Conservation (phyloP, 495 filamentous ascomycete genomes). For the Penicillium pulvis region DNA sequence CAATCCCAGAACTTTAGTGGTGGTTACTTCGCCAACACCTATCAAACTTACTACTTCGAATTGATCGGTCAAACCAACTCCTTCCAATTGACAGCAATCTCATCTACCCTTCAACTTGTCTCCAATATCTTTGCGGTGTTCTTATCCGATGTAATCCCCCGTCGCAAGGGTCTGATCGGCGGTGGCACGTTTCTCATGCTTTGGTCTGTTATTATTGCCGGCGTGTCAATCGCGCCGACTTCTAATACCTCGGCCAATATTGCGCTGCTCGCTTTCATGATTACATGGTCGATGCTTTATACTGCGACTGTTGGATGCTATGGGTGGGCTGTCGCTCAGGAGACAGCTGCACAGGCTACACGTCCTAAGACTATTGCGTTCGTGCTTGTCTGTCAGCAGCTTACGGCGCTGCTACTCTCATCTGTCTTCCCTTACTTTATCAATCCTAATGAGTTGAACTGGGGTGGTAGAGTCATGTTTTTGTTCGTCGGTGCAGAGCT, state of each 20-base stretch:
- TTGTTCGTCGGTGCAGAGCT: slow-evolving; percentile 45
- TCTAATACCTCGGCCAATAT: slow-evolving; percentile 14
- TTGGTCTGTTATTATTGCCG: slow-evolving; percentile 20
- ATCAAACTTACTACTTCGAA: slow-evolving; percentile 21
- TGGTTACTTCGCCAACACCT: slow-evolving; percentile 20
- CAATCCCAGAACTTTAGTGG: slow-evolving; percentile 18
- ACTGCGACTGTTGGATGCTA: slow-evolving; percentile 56
- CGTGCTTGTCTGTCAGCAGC: slow-evolving; percentile 18
- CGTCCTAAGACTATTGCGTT: slow-evolving; percentile 18
- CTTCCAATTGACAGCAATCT: slow-evolving; percentile 19
- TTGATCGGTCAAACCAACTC: slow-evolving; percentile 18
- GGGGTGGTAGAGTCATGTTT: slow-evolving; percentile 64
- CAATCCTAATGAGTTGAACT: slow-evolving; percentile 59
- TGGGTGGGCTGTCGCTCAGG: slow-evolving; percentile 62
- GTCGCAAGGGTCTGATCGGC: slow-evolving; percentile 17
- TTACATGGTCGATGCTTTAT: slow-evolving; percentile 58
- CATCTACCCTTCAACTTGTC: slow-evolving; percentile 12
- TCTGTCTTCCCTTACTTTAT: slow-evolving; percentile 65
- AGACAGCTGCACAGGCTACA: slow-evolving; percentile 54
- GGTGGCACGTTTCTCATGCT: slow-evolving; percentile 18
- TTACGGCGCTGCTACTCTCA: slow-evolving; percentile 58
- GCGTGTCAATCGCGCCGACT: slow-evolving; percentile 15
- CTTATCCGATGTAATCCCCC: slow-evolving; percentile 14
- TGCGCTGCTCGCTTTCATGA: slow-evolving; percentile 41
- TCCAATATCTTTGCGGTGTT: slow-evolving; percentile 2